These are phyloP conservation scores for Mrakia hoshinonis DNA, from an alignment of 768 basidiomycete genomes.

Conservation along the genomic window DNA sequence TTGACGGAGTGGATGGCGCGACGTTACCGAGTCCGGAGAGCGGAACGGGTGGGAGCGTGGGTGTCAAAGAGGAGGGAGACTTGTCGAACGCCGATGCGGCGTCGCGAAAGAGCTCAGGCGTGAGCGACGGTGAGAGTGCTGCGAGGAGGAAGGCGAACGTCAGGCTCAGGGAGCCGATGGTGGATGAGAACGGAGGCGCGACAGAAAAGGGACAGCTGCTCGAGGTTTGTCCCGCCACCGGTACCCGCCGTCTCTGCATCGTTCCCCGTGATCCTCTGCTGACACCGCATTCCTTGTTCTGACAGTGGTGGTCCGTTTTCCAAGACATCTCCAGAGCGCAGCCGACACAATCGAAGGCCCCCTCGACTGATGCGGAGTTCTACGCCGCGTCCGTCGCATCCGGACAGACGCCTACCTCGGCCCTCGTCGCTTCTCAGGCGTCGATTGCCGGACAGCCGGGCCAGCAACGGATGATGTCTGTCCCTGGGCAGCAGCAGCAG, in stretches of 20 bases:
- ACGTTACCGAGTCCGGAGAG: conserved; percentile 4
- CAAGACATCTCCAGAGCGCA: conserved; percentile 9
- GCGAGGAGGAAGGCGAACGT: neutral
- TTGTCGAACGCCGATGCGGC: neutral
- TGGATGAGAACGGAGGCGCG: neutral
- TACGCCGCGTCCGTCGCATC: neutral
- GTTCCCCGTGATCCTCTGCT: neutral
- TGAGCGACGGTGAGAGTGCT: neutral
- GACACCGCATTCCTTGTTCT: too few species aligned
- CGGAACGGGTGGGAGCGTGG: conserved; percentile 1
- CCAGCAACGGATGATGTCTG: neutral
- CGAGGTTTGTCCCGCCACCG: neutral
- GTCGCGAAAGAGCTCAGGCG: neutral
- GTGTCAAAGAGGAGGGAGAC: neutral
- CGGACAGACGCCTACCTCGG: neutral
- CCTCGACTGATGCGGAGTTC: neutral
- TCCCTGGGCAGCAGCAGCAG: neutral
- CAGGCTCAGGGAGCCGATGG: neutral
- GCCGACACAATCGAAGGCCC: neutral
- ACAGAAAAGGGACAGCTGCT: neutral
- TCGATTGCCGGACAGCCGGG: neutral
- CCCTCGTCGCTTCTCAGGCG: neutral
- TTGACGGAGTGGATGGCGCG: neutral
- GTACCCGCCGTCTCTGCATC: neutral
- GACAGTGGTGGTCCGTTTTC: neutral